Conservation (phyloP, 75 land plant species). For the Sequoia sempervirens region DNA sequence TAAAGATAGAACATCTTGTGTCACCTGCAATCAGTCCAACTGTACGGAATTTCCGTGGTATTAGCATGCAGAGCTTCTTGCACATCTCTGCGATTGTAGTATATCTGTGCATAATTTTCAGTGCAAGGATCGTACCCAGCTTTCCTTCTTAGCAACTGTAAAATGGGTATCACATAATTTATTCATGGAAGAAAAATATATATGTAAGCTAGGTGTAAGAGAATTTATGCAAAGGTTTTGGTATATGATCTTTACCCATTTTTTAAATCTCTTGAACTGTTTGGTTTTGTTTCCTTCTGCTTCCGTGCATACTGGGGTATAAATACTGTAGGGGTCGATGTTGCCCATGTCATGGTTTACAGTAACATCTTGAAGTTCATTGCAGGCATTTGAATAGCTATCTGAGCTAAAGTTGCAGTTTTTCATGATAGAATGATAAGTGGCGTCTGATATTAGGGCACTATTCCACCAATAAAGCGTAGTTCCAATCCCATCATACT, state of each 20-base stretch:
- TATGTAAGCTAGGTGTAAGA: neutral
- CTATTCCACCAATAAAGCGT: constrained; percentile 80
- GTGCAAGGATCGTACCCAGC: constrained; percentile 65
- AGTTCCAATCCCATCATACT: constrained; percentile 73
- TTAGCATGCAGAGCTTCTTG: constrained; percentile 83
- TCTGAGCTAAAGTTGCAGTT: constrained; percentile 50
- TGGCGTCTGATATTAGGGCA: constrained; percentile 70
- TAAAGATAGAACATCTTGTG: neutral
- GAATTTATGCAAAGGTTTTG: neutral
- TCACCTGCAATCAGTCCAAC: constrained; percentile 75
- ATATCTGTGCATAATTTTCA: constrained; percentile 45
- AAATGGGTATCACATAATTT: neutral
- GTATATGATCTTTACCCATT: neutral
- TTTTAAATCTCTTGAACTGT: neutral
- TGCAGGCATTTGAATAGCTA: constrained; percentile 30
- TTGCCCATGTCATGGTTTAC: constrained; percentile 60
- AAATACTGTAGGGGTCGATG: constrained; percentile 86
- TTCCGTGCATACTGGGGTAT: constrained; percentile 51
- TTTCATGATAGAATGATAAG: constrained; percentile 40
- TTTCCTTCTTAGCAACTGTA: constrained; percentile 13
- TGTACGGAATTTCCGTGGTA: constrained; percentile 30
- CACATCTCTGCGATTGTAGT: constrained; percentile 63
- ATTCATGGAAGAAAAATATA: neutral
- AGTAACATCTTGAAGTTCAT: constrained; percentile 31
- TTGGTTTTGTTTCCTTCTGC: neutral